Evolutionary conservation across 805 yeast species (phyloP), one percentile per base, ranked within the genome.

Genomic region (Zygosaccharomyces rouxii): DNA sequence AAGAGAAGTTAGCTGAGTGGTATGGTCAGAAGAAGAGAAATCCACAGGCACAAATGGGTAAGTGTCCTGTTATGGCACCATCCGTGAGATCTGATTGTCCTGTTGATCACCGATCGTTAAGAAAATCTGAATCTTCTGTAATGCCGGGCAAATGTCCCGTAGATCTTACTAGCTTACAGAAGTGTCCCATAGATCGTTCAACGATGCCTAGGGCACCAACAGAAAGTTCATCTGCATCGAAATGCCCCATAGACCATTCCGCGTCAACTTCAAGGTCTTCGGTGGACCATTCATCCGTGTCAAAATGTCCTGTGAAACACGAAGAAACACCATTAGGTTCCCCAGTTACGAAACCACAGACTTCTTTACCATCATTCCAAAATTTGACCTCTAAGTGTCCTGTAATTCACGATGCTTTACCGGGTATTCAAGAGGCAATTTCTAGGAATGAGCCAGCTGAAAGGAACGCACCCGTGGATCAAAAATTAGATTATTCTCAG

Each of bases 1-100:
- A 76, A 52, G 74, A 71, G 47, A 66, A 60, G 42, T 52, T 66
- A 28, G 53, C 60, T 43, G 70, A 66, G 41, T 65, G 67, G 66
- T 64, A 64, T 40, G 53, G 53, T 29, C 64, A 65, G 42, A 62
- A 57, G 49, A 40, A 52, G 29, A 54, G 51, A 16, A 42, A 45
- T 33, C 48, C 52, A 14, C 48, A 40, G 14, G 41, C 35, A 49
- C 51, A 33, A 35, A 47, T 26, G 10, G 35, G 41, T 25, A 58
- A 58, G n/a, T 58, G 51, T 44, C 68, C 68, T 0, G 62, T 62
- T 3, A 51, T 57, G 19, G 58, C 55, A 28, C 31, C 44, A 4
- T 31, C 31, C 3, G 29, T 39, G 9, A 44, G 33, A 4, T 59
- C 62, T 1, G 54, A 52, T 44, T 65, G 69, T 39, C 68, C 69